Conservation (phyloP, 805 yeast genomes). For the Candida morakotiae region DNA sequence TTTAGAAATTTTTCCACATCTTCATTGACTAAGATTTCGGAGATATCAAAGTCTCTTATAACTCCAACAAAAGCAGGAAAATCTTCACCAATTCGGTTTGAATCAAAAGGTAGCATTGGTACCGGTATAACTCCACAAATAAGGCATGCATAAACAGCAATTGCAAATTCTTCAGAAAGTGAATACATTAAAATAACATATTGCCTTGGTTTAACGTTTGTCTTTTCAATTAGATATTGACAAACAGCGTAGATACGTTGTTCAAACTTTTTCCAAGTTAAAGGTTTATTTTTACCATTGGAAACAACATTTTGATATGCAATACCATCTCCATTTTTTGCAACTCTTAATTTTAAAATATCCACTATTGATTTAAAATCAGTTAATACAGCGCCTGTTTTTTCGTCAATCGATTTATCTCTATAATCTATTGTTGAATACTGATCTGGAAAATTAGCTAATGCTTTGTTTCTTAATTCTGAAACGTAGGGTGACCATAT, state of each 20-base stretch:
- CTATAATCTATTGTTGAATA: conserved; percentile 78
- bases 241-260: conserved; percentile 72
- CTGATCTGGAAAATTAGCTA: conserved; percentile 68
- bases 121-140: conserved; percentile 74
- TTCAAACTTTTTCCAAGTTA: conserved; percentile 79
- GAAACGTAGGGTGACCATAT: conserved; percentile 82
- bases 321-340: conserved; percentile 69
- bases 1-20: conserved; percentile 71
- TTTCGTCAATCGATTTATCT: conserved; percentile 70
- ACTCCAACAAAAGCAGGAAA: conserved; percentile 60
- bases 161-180: conserved; percentile 78
- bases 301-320: conserved; percentile 55
- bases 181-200: conserved; percentile 79
- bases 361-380: conserved; percentile 71
- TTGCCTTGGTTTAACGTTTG: conserved; percentile 62
- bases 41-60: conserved; percentile 66
- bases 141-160: conserved; percentile 84
- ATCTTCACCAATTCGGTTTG: conserved; percentile 68
- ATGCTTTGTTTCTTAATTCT: conserved; percentile 52
- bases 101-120: conserved; percentile 70
- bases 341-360: conserved; percentile 73
- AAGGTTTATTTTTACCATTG: conserved; percentile 34
- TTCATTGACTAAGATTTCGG: conserved; percentile 69
- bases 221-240: conserved; percentile 63
- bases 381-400: conserved; percentile 69